A percentile compares a stretch with the other conserved stretches of the same genome.
These are phyloP conservation scores for Babesia gibsoni DNA, from an alignment of 169 alveolate species.

Conservation along the genomic window DNA sequence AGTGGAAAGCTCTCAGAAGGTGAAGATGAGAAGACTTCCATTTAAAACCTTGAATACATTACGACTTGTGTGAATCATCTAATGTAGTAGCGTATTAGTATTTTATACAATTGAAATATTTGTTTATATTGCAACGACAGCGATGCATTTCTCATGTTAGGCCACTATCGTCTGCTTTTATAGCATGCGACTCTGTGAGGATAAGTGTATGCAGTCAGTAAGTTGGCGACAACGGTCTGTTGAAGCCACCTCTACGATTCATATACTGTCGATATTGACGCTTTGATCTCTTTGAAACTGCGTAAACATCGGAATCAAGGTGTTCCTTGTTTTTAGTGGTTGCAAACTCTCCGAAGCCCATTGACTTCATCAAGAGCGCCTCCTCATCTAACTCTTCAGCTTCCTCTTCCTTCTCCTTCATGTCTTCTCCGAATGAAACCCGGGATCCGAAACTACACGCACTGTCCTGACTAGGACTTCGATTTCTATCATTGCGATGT, in stretches of 20 bases:
- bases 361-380: constrained; percentile 14
- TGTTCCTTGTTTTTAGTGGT: constrained; percentile 72
- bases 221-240: constrained; percentile 87
- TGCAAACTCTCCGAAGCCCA: constrained; percentile 50
- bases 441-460: constrained; percentile 31
- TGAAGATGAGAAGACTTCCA: not conserved
- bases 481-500: not conserved
- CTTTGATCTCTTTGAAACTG: constrained; percentile 79
- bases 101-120: too few relatives aligned
- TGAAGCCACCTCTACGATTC: constrained; percentile 92
- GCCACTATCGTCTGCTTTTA: too few relatives aligned
- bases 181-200: too few relatives aligned
- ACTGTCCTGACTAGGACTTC: constrained; percentile 15
- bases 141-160: too few relatives aligned
- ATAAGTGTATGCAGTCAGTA: not conserved
- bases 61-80: too few relatives aligned
- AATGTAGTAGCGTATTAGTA: too few relatives aligned
- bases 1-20: constrained; percentile 17
- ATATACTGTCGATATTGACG: constrained; percentile 90
- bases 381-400: constrained; percentile 40
- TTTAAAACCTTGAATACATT: not conserved
- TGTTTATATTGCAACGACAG: too few relatives aligned
- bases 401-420: not conserved
- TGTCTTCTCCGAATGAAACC: constrained; percentile 6
- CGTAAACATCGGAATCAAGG: constrained; percentile 76